A percentile compares a stretch with the other conserved stretches of the same genome.
Conservation (phyloP, 2,329 filamentous ascomycete genomes). For the Sarocladiaceae sp. region DNA sequence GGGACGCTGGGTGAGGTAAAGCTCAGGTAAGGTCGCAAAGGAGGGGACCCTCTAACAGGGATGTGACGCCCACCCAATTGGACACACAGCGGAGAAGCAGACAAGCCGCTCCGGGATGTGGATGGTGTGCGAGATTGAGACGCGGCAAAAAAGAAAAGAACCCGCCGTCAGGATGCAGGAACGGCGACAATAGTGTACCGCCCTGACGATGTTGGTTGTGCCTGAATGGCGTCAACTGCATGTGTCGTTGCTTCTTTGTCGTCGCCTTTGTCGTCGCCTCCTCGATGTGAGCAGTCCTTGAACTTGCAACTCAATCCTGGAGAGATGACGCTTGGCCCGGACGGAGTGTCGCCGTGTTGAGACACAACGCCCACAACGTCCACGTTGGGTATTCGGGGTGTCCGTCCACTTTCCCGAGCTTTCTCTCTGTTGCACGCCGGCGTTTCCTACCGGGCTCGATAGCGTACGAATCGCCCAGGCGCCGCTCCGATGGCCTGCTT, state of each 20-base stretch:
- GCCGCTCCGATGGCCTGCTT: neutral
- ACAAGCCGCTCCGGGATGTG: neutral
- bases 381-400: neutral
- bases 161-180: conserved; percentile 1
- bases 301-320: neutral
- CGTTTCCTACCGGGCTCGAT: neutral
- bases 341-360: no score
- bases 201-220: neutral
- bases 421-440: neutral
- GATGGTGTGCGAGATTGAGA: neutral
- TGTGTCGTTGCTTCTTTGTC: neutral
- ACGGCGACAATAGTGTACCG: neutral
- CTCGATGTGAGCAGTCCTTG: neutral
- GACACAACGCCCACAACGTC: no score
- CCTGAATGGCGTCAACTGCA: neutral
- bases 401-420: neutral
- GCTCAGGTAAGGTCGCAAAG: neutral
- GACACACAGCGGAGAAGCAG: neutral
- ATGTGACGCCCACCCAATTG: neutral
- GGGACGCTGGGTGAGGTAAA: no score
- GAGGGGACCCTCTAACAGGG: neutral
- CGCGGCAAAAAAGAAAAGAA: conserved; percentile 7
- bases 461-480: neutral
- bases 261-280: no score
- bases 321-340: neutral